Percentiles rank a stretch among this genome's conserved stretches.
These are phyloP conservation scores for Diaporthe citriasiana DNA, from an alignment of 2,329 filamentous ascomycete species.

Conservation along the genomic window DNA sequence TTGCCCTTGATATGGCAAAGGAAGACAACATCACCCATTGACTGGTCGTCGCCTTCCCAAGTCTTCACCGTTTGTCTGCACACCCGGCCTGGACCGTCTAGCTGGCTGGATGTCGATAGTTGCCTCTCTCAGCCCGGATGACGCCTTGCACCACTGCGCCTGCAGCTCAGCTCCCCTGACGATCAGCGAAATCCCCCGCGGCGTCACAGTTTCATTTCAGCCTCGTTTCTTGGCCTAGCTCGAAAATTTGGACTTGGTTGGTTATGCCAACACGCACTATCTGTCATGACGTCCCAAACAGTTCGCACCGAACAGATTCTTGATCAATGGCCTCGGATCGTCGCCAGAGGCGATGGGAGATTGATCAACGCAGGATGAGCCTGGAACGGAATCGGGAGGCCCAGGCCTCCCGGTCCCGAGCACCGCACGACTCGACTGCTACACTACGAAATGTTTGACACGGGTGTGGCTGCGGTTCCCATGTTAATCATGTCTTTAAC, in stretches of 20 bases:
- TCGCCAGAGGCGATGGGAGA: not conserved
- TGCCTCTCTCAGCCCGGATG: constrained; percentile 24
- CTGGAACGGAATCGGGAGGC: constrained; percentile 1
- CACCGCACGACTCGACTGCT: constrained; percentile 15
- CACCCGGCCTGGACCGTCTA: constrained; percentile 31
- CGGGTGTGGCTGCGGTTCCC: constrained; percentile 24
- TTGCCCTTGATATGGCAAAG: constrained; percentile 7
- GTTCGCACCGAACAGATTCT: not conserved
- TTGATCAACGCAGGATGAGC: not conserved
- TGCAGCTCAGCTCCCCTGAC: constrained; percentile 38
- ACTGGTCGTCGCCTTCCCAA: constrained; percentile 14
- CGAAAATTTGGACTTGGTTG: constrained; percentile 5
- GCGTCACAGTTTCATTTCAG: constrained; percentile 35
- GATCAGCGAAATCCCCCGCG: constrained; percentile 36
- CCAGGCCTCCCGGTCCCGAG: constrained; percentile 3
- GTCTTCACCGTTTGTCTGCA: constrained; percentile 8
- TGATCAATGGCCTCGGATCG: not conserved
- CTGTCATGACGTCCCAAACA: not conserved
- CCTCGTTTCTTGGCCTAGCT: constrained; percentile 34
- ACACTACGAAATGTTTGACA: not conserved
- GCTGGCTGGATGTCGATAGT: constrained; percentile 40
- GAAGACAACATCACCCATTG: not conserved
- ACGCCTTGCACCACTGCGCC: constrained; percentile 15
- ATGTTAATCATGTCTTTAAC: constrained; percentile 10
- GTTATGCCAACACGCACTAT: constrained; percentile 15